These are phyloP conservation scores for Leptoxyphium fumago DNA, from an alignment of 2,329 filamentous ascomycete genomes.

Conservation along the genomic window DNA sequence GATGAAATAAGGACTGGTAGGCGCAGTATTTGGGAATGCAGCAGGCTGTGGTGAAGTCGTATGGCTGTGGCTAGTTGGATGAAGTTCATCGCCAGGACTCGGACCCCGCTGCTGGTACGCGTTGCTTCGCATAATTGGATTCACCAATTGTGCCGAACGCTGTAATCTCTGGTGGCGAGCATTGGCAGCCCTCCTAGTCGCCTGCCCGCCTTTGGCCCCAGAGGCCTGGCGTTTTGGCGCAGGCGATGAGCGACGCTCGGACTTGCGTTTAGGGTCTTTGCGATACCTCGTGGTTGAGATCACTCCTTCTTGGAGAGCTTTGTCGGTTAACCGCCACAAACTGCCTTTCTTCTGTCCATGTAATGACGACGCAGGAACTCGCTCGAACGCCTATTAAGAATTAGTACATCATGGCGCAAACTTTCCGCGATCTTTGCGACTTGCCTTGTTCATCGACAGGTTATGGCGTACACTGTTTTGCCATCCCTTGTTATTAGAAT, in stretches of 20 bases:
- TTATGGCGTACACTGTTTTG: slow-evolving; percentile 94
- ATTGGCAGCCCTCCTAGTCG: slow-evolving; percentile 17
- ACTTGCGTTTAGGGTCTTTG: slow-evolving; percentile 31
- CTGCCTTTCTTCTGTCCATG: slow-evolving; percentile 50
- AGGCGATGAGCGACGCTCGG: slow-evolving; percentile 12
- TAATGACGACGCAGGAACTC: slow-evolving; percentile 26
- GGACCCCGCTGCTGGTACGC: slow-evolving; percentile 5
- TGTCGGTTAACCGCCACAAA: slow-evolving; percentile 62
- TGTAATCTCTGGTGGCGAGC: slow-evolving; percentile 1
- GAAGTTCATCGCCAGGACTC: slow-evolving; percentile 1
- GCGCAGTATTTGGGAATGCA: slow-evolving; percentile 1
- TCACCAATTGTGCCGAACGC: slow-evolving; percentile 4
- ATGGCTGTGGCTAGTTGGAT: slow-evolving; percentile 5
- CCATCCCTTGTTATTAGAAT: slow-evolving; percentile 52
- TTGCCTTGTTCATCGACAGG: slow-evolving; percentile 84
- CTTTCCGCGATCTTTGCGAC: slow-evolving; percentile 12
- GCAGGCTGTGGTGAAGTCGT: slow-evolving; percentile 2
- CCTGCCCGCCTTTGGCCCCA: slow-evolving; percentile 31
- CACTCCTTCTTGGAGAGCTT: slow-evolving; percentile 59
- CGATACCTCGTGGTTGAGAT: slow-evolving; percentile 62
- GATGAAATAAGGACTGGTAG: slow-evolving; percentile 11
- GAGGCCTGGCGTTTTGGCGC: slow-evolving; percentile 28
- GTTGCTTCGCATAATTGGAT: slow-evolving; percentile 7
- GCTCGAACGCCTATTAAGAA: slow-evolving; percentile 37
- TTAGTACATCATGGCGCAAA: neutral